Base-by-base conservation (phyloP, 768 basidiomycete genomes). In the Hydnum rufescens region DNA sequence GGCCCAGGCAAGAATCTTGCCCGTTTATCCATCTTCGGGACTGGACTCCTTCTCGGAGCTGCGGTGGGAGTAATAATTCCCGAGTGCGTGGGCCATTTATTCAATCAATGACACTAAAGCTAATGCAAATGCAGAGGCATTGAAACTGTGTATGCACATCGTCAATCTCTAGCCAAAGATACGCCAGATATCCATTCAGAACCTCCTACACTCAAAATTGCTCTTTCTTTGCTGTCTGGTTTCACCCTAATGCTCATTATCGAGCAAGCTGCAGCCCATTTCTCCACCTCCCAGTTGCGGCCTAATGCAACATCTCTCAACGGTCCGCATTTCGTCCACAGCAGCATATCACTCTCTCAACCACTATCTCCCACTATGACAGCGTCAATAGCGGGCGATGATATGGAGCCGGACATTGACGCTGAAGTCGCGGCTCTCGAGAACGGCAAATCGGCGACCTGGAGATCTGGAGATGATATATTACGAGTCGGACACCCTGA, bases 41-140 rank as follows among this genome's bases (percentile, higher is more conserved):
- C 82, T 43, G 92, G 92, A 6, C 67, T 96, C 6, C 71, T 97
- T 18, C 72, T 95, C 13, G 92, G 92, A 3, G 82, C 92, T 2
- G 88, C 87, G 0, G 66, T 96, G 57, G 86, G 86, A 8, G 77
- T 97, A 25, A 87, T 96, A 57, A 80, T 96, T 51, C 92, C 93
- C 32, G 92, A 95, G 83, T 90, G 25, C 23, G 3, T 43, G 18
- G 23, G n/a, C 25, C 4, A 8, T 43, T 50, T 49, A 30, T 29
- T 25, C 4, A 5, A 31, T 32, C 48, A 29, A n/a, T 42, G 22
- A 23, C 23, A 5, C n/a, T 19, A 50, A 25, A 29, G 4, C 29
- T n/a, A 48, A 48, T 59, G 31, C 42, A 13, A 16, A 16, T 36
- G 28, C 60, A 86, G 84, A 66, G 85, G 84, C 49, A 70, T 87